These are phyloP conservation scores for Ogataea thermomethanolica DNA, from an alignment of 805 yeast species.

Conservation along the genomic window DNA sequence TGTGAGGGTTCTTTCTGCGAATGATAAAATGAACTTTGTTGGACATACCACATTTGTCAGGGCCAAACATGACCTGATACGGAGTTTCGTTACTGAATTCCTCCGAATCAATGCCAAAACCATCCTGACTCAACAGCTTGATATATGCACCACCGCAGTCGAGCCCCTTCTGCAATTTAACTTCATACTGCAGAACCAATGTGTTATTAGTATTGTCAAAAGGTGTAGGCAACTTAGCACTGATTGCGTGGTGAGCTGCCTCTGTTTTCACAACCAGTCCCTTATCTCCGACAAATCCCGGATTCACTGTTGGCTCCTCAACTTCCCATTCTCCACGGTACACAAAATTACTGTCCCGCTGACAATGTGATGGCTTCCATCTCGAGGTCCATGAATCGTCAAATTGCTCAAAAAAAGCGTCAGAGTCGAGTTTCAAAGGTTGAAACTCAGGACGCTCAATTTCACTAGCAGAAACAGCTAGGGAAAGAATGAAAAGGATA, in stretches of 20 bases:
- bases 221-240: constrained; percentile 53
- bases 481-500: constrained; percentile 8
- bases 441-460: constrained; percentile 34
- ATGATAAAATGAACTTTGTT: constrained; percentile 79
- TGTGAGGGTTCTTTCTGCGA: constrained; percentile 50
- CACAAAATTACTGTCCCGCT: constrained; percentile 48
- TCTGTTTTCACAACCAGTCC: constrained; percentile 75
- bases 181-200: constrained; percentile 85
- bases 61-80: constrained; percentile 90
- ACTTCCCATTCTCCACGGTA: constrained; percentile 77
- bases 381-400: constrained; percentile 37
- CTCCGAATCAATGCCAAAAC: constrained; percentile 28
- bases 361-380: constrained; percentile 63
- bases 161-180: constrained; percentile 74
- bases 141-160: constrained; percentile 89
- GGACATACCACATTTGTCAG: constrained; percentile 81
- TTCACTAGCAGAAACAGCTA: constrained; percentile 14
- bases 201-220: constrained; percentile 60
- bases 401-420: constrained; percentile 68
- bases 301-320: constrained; percentile 55
- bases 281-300: constrained; percentile 62
- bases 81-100: constrained; percentile 65
- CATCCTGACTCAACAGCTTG: constrained; percentile 56
- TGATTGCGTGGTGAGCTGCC: constrained; percentile 82
- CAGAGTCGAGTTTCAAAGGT: constrained; percentile 37